Evolutionary conservation across 495 filamentous ascomycete species (phyloP).

Genomic region (Podospora comata): DNA sequence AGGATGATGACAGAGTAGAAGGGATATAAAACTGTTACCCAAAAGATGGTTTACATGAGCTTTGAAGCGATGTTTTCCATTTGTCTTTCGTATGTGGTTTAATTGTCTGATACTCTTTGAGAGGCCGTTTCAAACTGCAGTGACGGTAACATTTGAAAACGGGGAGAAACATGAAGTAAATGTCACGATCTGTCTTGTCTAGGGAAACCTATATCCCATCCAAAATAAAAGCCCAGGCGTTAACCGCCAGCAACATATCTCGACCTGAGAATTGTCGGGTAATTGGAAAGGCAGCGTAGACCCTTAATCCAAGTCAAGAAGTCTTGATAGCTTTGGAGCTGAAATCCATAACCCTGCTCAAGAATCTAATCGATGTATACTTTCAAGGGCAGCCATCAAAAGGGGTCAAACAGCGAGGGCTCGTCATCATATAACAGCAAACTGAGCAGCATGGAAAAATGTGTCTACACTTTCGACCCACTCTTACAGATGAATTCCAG

Average conservation of each 20-base stretch:
- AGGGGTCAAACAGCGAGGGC: not conserved
- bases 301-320: not conserved
- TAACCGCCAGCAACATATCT: not conserved
- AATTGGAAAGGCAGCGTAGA: not conserved
- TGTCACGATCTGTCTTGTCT: too few species aligned
- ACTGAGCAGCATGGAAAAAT: conserved; percentile 24
- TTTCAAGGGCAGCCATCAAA: not conserved
- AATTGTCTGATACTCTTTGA: not conserved
- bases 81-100: not conserved
- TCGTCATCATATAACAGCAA: not conserved
- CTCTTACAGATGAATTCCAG: conserved; percentile 77
- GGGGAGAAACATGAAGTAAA: too few species aligned
- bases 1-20: not conserved
- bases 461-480: conserved; percentile 65
- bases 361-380: too few species aligned
- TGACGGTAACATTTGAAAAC: too few species aligned
- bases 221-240: not conserved
- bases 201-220: too few species aligned
- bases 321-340: not conserved
- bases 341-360: too few species aligned
- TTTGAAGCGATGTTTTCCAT: not conserved
- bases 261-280: not conserved
- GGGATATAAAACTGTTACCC: conserved; percentile 12
- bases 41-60: not conserved
- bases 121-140: too few species aligned